Evolutionary conservation across 228 moss, liverwort and hornwort species (phyloP).

Genomic region (Sphagnum magellanicum): DNA sequence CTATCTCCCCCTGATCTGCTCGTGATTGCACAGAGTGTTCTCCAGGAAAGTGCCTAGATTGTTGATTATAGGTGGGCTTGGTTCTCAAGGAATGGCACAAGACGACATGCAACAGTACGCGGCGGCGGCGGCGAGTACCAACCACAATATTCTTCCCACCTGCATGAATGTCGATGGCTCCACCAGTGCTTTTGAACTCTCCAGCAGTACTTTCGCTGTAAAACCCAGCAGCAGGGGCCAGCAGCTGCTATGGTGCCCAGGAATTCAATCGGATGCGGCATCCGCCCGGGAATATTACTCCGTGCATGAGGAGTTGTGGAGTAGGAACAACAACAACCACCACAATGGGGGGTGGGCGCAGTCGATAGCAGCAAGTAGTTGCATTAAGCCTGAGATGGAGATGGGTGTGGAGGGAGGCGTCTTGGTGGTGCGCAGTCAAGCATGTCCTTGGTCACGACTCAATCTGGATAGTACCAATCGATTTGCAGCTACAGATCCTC

Average conservation of each 20-base stretch:
- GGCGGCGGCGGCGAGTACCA: background rate
- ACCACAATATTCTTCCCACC: no score
- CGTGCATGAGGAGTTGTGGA: constrained; percentile 3
- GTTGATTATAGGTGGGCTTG: background rate
- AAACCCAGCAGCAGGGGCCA: constrained; percentile 11
- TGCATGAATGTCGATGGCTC: background rate
- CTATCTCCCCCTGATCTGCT: no score
- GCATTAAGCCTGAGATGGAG: constrained; percentile 29
- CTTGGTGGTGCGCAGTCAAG: constrained; percentile 42
- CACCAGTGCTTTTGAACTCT: constrained; percentile 9
- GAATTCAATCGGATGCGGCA: constrained; percentile 25
- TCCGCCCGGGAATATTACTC: constrained; percentile 35
- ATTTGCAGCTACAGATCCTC: constrained; percentile 30
- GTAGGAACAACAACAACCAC: constrained; percentile 21
- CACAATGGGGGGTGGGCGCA: constrained; percentile 1
- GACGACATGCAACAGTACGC: constrained; percentile 36
- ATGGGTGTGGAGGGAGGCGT: constrained; percentile 31
- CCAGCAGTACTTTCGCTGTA: constrained; percentile 14
- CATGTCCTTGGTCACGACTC: constrained; percentile 46
- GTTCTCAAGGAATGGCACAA: constrained; percentile 37
- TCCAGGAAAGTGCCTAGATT: background rate
- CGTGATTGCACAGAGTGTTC: background rate
- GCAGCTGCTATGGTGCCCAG: constrained; percentile 34
- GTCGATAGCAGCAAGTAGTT: no score
- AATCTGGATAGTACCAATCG: constrained; percentile 26